Base-by-base conservation (phyloP, 176 grass and related monocot species). In the Musa schizocarpa region DNA sequence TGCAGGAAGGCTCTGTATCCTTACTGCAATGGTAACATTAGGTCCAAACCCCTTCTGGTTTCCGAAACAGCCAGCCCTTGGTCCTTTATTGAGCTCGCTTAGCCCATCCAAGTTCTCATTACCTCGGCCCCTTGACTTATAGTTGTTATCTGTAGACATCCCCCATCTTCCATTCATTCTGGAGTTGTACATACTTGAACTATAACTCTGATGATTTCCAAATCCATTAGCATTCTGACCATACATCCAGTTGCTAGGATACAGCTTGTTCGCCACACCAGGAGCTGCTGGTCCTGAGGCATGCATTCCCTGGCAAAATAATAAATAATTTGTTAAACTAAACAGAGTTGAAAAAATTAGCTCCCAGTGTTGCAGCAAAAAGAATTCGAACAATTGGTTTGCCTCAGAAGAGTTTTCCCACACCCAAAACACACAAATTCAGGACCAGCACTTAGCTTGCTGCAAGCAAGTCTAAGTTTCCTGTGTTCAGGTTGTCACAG, bases 31-130 rank as follows among this genome's bases (percentile, higher is more conserved):
- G 9, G 66, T 69, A 69, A 69, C 5, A 69, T 24, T 69, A 48
- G 13, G 67, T 43, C 67, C 67, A 48, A 69, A 48, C 3, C 34
- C 29, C 27, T 69, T 69, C 14, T 69, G 67, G 67, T 43, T 69
- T 48, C 11, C 48, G 34, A 69, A 49, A 43, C 67, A 29, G 48
- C 67, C 67, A 16, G 67, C 67, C 67, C 67, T 69, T 9, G 67
- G 67, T 43, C 67, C 67, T 69, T 29, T 69, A 29, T 69, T 69
- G 26, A 69, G 67, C 67, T 69, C 67, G 0, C 67, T 43, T 29
- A 69, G 14, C 8, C 67, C 67, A 69, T 69, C 67, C 34, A 69
- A 20, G 29, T 69, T 69, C 5, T 50, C 67, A 69, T 50, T 69
- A 5, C 67, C 34, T 48, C 27, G 67, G 16, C 11, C 67, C 67